A percentile compares a stretch with the other conserved stretches of the same genome.
Conservation (phyloP, 306 rosid genomes). For the Trifolium subterraneum region DNA sequence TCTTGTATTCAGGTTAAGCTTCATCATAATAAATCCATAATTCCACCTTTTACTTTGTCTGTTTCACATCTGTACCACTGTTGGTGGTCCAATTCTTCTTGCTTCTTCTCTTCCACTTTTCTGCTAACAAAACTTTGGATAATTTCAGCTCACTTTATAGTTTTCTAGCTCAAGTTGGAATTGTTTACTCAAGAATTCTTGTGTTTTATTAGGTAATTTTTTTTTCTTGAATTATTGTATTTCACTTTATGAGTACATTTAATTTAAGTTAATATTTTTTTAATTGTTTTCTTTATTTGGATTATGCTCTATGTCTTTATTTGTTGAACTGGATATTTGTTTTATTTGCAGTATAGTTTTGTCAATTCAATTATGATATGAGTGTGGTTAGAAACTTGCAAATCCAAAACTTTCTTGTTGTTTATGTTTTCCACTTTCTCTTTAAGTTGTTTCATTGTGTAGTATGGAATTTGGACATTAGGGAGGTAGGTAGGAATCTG, state of each 20-base stretch:
- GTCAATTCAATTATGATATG: constrained; percentile 15
- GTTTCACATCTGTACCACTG: neutral
- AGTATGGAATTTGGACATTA: constrained; percentile 8
- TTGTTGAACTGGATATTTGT: constrained; percentile 38
- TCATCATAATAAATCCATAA: constrained; percentile 36
- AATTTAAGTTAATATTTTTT: neutral
- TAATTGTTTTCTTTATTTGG: no score
- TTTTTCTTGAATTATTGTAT: constrained; percentile 3
- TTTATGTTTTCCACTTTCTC: neutral
- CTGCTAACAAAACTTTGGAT: constrained; percentile 28
- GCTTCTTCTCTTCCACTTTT: constrained; percentile 15
- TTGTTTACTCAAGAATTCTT: constrained; percentile 26
- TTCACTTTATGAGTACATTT: constrained; percentile 23
- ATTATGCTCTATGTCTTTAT: constrained; percentile 34
- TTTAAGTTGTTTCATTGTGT: neutral
- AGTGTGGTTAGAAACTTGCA: constrained; percentile 24
- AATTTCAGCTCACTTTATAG: no score
- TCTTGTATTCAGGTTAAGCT: constrained; percentile 4
- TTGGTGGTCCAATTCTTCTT: constrained; percentile 7
- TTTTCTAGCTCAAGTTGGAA: constrained; percentile 25
- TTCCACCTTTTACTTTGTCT: constrained; percentile 4
- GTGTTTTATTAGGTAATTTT: constrained; percentile 37
- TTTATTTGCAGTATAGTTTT: constrained; percentile 12
- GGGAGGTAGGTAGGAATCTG: no score
- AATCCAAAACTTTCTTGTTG: constrained; percentile 12